Conservation (phyloP, 208 protist genomes). For the Perkinsela sp. region DNA sequence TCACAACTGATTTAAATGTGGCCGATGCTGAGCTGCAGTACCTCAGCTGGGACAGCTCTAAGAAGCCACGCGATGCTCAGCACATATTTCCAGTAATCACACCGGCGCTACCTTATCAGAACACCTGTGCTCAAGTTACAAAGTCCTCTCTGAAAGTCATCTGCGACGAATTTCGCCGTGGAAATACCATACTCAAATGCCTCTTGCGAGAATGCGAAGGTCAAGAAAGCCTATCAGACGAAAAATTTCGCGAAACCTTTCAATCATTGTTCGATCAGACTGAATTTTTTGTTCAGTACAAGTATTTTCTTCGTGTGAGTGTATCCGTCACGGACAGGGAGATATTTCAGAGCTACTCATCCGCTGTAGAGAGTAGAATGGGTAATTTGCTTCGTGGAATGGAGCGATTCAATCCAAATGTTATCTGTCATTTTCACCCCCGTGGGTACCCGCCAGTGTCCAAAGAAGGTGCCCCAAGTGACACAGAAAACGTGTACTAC, state of each 20-base stretch:
- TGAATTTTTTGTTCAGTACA: slow-evolving; percentile 40
- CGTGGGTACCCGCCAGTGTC: neutral
- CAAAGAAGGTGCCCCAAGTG: neutral
- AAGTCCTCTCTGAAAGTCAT: slow-evolving; percentile 70
- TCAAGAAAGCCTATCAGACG: slow-evolving; percentile 14
- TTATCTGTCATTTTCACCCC: neutral
- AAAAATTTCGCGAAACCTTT: slow-evolving; percentile 25
- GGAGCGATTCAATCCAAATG: neutral
- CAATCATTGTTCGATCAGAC: slow-evolving; percentile 43
- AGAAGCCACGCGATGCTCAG: slow-evolving; percentile 49
- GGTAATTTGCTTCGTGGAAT: slow-evolving; percentile 12
- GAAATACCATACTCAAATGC: slow-evolving; percentile 28
- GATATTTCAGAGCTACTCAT: slow-evolving; percentile 36
- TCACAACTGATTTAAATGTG: slow-evolving; percentile 26
- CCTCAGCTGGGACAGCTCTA: slow-evolving; percentile 36
- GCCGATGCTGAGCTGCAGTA: slow-evolving; percentile 27
- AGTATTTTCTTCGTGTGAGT: slow-evolving; percentile 45
- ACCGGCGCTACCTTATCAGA: slow-evolving; percentile 84
- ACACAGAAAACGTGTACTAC: neutral
- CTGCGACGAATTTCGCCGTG: slow-evolving; percentile 72
- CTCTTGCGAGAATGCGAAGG: slow-evolving; percentile 9
- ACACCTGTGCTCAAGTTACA: slow-evolving; percentile 86
- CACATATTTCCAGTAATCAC: slow-evolving; percentile 90
- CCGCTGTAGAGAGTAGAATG: slow-evolving; percentile 54
- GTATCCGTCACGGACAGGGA: slow-evolving; percentile 31